A percentile compares a stretch with the other conserved stretches of the same genome.
phyloP scores from a whole-genome alignment of 2,329 filamentous ascomycete genomes.

The Chaetomium globosum region DNA sequence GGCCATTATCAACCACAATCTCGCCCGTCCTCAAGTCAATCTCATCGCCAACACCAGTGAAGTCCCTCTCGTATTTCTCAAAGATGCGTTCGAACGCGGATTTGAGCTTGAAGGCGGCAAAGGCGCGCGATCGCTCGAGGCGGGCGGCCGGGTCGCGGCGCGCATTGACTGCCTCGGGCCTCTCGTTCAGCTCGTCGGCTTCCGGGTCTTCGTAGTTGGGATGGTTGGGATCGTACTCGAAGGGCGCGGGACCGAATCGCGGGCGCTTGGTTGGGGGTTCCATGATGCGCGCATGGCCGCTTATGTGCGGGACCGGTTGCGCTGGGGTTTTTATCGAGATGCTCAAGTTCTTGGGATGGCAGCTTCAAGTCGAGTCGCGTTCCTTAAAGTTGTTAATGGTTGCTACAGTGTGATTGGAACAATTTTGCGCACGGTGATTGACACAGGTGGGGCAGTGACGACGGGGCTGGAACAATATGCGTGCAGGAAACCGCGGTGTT shows the following conservation, averaged over 20 bases:
- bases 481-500: too few species aligned
- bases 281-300: constrained; percentile 47
- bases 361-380: constrained; percentile 1
- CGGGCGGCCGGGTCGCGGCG: constrained; percentile 58
- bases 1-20: constrained; percentile 89
- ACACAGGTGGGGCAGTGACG: neutral
- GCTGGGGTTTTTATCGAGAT: neutral
- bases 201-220: constrained; percentile 48
- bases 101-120: constrained; percentile 73
- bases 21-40: constrained; percentile 81
- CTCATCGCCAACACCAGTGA: constrained; percentile 81
- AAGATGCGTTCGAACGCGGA: constrained; percentile 88
- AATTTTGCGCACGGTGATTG: neutral
- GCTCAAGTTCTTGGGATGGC: neutral
- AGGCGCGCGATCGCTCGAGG: constrained; percentile 63
- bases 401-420: neutral
- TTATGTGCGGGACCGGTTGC: neutral
- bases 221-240: constrained; percentile 36
- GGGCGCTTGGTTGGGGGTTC: constrained; percentile 63
- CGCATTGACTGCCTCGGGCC: constrained; percentile 51
- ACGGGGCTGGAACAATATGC: neutral
- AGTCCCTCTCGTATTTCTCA: constrained; percentile 82
- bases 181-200: constrained; percentile 49
- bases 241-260: constrained; percentile 53
- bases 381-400: neutral